These are phyloP conservation scores for Neoascochyta sp. DNA, from an alignment of 2,329 filamentous ascomycete genomes.

Conservation along the genomic window DNA sequence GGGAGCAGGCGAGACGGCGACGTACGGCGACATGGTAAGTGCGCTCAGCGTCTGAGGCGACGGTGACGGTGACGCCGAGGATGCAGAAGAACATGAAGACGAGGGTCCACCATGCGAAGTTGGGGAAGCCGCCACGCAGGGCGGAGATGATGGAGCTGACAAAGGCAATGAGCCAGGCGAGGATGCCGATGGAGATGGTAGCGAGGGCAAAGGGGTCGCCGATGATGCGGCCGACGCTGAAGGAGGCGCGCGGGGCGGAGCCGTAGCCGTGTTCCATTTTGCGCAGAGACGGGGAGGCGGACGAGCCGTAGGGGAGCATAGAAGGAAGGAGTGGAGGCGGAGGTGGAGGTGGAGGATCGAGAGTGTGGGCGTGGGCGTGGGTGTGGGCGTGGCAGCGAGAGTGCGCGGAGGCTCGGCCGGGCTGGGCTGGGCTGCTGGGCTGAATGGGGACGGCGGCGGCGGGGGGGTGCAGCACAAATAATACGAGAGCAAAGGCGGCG, in stretches of 20 bases:
- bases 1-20: conserved; percentile 1
- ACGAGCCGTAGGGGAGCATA: conserved; percentile 72
- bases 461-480: too few relatives aligned
- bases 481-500: too few relatives aligned
- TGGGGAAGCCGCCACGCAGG: conserved; percentile 61
- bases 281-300: conserved; percentile 68
- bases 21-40: conserved; percentile 84
- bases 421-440: too few relatives aligned
- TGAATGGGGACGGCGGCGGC: too few relatives aligned
- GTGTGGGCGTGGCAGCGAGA: conserved; percentile 3
- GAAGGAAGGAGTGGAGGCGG: conserved; percentile 50
- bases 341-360: conserved; percentile 7
- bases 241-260: conserved; percentile 42
- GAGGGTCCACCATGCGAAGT: conserved; percentile 88
- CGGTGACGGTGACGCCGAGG: conserved; percentile 71
- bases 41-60: conserved; percentile 78
- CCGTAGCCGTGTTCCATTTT: conserved; percentile 71
- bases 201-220: conserved; percentile 95
- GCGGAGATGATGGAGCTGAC: conserved; percentile 76
- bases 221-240: conserved; percentile 83
- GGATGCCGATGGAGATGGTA: conserved; percentile 83
- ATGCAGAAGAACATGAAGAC: conserved; percentile 84
- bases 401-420: too few relatives aligned
- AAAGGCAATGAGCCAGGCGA: conserved; percentile 93
- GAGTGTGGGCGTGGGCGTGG: conserved; percentile 11